A percentile compares a stretch with the other conserved stretches of the same genome.
Evolutionary conservation across 31 red algal species (phyloP).

Genomic region (Porphyra umbilicalis): DNA sequence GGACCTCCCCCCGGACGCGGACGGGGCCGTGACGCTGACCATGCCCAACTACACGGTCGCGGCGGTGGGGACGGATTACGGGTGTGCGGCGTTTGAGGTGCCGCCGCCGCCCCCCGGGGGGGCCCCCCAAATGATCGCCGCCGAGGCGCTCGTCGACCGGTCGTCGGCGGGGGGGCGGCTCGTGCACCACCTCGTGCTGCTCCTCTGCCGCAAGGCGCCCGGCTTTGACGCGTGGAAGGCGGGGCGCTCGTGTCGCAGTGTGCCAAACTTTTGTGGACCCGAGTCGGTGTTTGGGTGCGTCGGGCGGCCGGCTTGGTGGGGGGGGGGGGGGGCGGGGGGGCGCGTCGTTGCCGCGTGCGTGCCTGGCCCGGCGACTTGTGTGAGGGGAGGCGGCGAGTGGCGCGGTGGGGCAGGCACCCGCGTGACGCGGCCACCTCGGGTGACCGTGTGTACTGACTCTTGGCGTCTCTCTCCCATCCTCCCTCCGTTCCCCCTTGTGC

Average conservation of each 20-base stretch:
- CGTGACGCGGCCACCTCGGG: too few relatives aligned
- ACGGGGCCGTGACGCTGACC: conserved; percentile 8
- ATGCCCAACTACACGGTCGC: conserved; percentile 27
- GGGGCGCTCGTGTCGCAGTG: conserved; percentile 30
- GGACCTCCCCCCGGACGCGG: conserved; percentile 33
- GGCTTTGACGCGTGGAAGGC: conserved; percentile 7
- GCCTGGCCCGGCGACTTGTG: too few relatives aligned
- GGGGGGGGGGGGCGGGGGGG: too few relatives aligned
- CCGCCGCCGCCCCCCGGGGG: conserved; percentile 6
- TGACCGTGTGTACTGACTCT: too few relatives aligned
- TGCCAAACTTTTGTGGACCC: too few relatives aligned
- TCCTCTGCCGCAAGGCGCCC: conserved; percentile 20
- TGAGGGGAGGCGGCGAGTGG: too few relatives aligned
- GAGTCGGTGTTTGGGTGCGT: conserved; percentile 51
- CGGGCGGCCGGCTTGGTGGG: conserved; percentile 3
- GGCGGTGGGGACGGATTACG: conserved; percentile 28
- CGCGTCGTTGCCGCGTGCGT: too few relatives aligned
- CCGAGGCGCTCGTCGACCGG: conserved; percentile 37
- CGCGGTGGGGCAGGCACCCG: too few relatives aligned
- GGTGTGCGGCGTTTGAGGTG: conserved; percentile 25
- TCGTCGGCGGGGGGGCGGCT: conserved; percentile 3
- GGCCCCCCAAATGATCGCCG: conserved; percentile 34
- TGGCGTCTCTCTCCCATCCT: too few relatives aligned
- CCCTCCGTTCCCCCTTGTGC: too few relatives aligned
- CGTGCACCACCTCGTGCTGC: conserved; percentile 52